These are phyloP conservation scores for Austroboletus novae-zelandiae DNA, from an alignment of 1,284 basidiomycete species.

Conservation along the genomic window DNA sequence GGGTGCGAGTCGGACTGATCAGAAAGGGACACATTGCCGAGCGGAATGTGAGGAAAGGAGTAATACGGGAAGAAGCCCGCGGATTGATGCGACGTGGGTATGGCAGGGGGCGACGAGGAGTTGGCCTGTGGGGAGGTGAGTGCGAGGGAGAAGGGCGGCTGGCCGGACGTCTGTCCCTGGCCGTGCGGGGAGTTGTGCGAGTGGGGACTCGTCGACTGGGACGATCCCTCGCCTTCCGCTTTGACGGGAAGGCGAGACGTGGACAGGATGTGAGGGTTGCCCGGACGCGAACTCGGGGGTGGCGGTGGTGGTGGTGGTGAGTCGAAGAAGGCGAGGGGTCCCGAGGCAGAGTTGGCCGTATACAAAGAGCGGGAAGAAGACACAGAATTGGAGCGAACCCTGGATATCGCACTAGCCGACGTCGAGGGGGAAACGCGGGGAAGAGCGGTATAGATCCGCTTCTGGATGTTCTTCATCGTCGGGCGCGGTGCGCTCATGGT, in stretches of 20 bases:
- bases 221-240: constrained; percentile 43
- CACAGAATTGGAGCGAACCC: constrained; percentile 46
- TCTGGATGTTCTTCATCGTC: constrained; percentile 55
- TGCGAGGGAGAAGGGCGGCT: constrained; percentile 41
- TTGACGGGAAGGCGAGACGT: constrained; percentile 48
- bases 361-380: constrained; percentile 40
- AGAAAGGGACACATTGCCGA: constrained; percentile 26
- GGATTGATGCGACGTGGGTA: constrained; percentile 42
- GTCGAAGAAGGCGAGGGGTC: constrained; percentile 49
- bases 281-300: constrained; percentile 39
- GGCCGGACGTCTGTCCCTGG: constrained; percentile 32
- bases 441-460: constrained; percentile 49
- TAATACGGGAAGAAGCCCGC: constrained; percentile 35
- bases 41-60: constrained; percentile 30
- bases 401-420: constrained; percentile 34
- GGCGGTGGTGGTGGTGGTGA: constrained; percentile 37
- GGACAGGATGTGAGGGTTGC: constrained; percentile 40
- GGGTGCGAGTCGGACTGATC: constrained; percentile 29
- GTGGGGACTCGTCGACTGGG: constrained; percentile 26
- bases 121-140: constrained; percentile 44
- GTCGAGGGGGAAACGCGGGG: constrained; percentile 32
- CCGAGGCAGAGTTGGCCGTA: constrained; percentile 31
- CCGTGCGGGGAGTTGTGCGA: constrained; percentile 29
- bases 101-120: constrained; percentile 30
- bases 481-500: constrained; percentile 34